Evolutionary conservation across 2,329 filamentous ascomycete genomes (phyloP).

Genomic region (Neonectria ditissima): DNA sequence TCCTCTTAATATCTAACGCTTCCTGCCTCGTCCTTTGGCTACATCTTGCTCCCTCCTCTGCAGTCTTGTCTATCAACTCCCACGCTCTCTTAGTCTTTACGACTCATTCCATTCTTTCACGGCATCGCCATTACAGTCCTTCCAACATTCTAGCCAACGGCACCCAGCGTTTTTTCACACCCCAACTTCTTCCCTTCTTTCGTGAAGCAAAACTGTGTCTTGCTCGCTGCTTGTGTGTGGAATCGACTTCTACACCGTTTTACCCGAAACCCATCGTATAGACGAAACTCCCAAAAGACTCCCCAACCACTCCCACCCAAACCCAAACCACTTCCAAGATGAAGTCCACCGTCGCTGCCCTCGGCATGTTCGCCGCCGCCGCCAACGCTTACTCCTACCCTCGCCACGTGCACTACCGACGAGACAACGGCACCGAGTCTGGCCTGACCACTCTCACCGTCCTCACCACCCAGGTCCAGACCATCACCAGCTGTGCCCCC

Average conservation of each 20-base stretch:
- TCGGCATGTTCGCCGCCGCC: conserved; percentile 58
- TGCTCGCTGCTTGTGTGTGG: conserved; percentile 43
- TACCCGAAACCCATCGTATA: conserved; percentile 38
- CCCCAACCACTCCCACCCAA: conserved; percentile 29
- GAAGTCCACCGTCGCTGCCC: conserved; percentile 58
- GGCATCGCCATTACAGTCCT: conserved; percentile 47
- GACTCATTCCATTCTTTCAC: conserved; percentile 47
- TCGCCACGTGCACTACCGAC: conserved; percentile 50
- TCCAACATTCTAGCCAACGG: conserved; percentile 37
- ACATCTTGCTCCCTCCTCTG: conserved; percentile 28
- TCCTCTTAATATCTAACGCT: conserved; percentile 46
- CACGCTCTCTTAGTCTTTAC: conserved; percentile 43
- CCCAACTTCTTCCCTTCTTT: conserved; percentile 42
- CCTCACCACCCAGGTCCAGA: conserved; percentile 66
- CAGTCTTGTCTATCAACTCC: conserved; percentile 40
- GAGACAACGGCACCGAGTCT: conserved; percentile 45
- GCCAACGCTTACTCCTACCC: conserved; percentile 56
- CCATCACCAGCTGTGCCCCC: conserved; percentile 68
- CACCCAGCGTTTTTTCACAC: conserved; percentile 35
- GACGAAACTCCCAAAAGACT: conserved; percentile 39
- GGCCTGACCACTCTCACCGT: conserved; percentile 59
- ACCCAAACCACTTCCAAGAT: conserved; percentile 53
- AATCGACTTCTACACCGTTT: conserved; percentile 50
- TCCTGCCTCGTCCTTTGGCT: conserved; percentile 38
- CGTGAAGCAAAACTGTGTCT: conserved; percentile 50